Evolutionary conservation across 371 early-diverging fungal genomes (phyloP).

Genomic region (Funneliformis caledonium): DNA sequence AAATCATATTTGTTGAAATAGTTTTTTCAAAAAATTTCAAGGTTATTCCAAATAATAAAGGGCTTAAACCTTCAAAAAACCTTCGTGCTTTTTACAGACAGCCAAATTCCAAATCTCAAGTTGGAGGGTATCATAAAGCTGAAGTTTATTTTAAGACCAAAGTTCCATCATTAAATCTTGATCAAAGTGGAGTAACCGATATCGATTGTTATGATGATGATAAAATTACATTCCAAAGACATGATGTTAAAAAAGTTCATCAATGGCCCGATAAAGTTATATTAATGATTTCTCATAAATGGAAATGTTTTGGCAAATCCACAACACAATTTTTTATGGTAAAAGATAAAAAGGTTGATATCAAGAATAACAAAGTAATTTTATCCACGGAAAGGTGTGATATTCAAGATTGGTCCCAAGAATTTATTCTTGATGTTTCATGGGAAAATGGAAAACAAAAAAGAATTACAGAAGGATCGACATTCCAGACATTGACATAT

Average conservation of each 20-base stretch:
- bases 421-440: not conserved
- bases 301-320: conserved; percentile 6
- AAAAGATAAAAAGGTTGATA: not conserved
- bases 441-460: conserved; percentile 4
- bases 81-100: not conserved
- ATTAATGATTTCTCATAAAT: not conserved
- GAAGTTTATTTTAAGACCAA: conserved; percentile 16
- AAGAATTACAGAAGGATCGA: not conserved
- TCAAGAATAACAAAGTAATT: not conserved
- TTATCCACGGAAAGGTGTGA: conserved; percentile 16
- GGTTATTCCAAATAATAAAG: not conserved
- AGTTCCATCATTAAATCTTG: conserved; percentile 25
- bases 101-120: not conserved
- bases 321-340: conserved; percentile 15
- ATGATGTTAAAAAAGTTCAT: not conserved
- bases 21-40: not conserved
- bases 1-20: not conserved
- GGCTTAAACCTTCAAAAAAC: not conserved
- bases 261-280: conserved; percentile 26
- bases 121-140: not conserved
- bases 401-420: not conserved
- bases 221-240: conserved; percentile 1
- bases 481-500: not conserved
- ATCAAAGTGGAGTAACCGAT: not conserved
- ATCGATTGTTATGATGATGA: not conserved